Evolutionary conservation across 1,284 basidiomycete species (phyloP), one percentile per base, ranked within the genome.

Genomic region (Stereum hirsutum): DNA sequence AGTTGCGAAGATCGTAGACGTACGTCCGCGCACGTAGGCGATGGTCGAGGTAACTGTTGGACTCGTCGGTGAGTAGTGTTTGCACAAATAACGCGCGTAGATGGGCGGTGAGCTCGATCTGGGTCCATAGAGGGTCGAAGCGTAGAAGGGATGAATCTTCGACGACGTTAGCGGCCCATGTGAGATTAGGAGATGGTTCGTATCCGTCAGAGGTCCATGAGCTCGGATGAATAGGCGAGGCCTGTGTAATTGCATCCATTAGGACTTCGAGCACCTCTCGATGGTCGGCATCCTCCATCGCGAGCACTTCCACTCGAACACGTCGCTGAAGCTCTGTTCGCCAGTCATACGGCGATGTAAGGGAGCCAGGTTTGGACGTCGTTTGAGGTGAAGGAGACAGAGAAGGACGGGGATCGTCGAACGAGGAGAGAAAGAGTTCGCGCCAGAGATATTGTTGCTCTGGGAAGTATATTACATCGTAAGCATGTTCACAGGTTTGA

Each of bases 1-100:
- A 83, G 51, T 77, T 72, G n/a, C 70, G 66, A 39, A 83, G 64
- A 54, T 81, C 69, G 57, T 84, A 85, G 1, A 80, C 74, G 50
- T 64, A 75, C 46, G 66, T 67, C 24, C 82, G 65, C 34, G 52
- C 53, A 31, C 66, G 67, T n/a, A n/a, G n/a, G n/a, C n/a, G n/a
- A n/a, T n/a, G n/a, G n/a, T n/a, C n/a, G n/a, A n/a, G n/a, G n/a
- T n/a, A n/a, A n/a, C n/a, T n/a, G n/a, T n/a, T n/a, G n/a, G n/a
- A n/a, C n/a, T n/a, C n/a, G n/a, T n/a, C n/a, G n/a, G n/a, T n/a
- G n/a, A n/a, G n/a, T n/a, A n/a, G n/a, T n/a, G n/a, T n/a, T n/a
- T n/a, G n/a, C n/a, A n/a, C n/a, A n/a, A n/a, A n/a, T n/a, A n/a
- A n/a, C n/a, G n/a, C n/a, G n/a, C n/a, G n/a, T n/a, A n/a, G n/a